phyloP scores from a whole-genome alignment of 108 stramenopile species.

The Stephanodiscus triporus region DNA sequence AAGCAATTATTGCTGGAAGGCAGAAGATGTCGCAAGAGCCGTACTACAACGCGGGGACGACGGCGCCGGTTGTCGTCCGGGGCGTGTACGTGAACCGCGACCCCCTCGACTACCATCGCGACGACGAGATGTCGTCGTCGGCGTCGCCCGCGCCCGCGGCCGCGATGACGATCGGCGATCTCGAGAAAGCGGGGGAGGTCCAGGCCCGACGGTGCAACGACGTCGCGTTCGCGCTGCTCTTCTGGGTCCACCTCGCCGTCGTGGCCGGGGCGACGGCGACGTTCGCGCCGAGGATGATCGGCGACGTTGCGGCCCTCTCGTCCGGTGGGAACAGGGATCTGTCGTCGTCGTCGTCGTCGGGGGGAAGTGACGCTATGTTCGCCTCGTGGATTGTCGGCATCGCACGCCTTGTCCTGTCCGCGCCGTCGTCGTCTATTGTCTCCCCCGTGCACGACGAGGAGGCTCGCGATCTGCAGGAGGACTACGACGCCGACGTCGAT shows the following conservation, averaged over 20 bases:
- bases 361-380: not conserved
- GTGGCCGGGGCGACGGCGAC: slow-evolving; percentile 45
- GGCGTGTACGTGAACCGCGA: slow-evolving; percentile 13
- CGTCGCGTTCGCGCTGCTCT: slow-evolving; percentile 62
- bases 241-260: slow-evolving; percentile 62
- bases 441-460: slow-evolving; percentile 10
- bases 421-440: not conserved
- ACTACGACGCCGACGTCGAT: slow-evolving; percentile 28
- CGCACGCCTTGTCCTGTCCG: slow-evolving; percentile 6
- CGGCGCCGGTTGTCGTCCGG: slow-evolving; percentile 20
- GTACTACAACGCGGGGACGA: not conserved
- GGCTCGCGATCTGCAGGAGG: slow-evolving; percentile 21
- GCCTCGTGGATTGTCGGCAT: not conserved
- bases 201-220: slow-evolving; percentile 67
- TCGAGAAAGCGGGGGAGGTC: slow-evolving; percentile 46
- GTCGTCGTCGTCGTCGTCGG: not conserved
- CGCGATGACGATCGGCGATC: slow-evolving; percentile 5
- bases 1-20: too few species aligned
- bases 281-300: slow-evolving; percentile 57
- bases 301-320: slow-evolving; percentile 9
- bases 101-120: not conserved
- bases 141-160: not conserved
- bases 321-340: not conserved
- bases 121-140: slow-evolving; percentile 9
- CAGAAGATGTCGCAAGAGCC: slow-evolving; percentile 6